Conservation (phyloP, 2,329 filamentous ascomycete species). For the Cercospora sesami region DNA sequence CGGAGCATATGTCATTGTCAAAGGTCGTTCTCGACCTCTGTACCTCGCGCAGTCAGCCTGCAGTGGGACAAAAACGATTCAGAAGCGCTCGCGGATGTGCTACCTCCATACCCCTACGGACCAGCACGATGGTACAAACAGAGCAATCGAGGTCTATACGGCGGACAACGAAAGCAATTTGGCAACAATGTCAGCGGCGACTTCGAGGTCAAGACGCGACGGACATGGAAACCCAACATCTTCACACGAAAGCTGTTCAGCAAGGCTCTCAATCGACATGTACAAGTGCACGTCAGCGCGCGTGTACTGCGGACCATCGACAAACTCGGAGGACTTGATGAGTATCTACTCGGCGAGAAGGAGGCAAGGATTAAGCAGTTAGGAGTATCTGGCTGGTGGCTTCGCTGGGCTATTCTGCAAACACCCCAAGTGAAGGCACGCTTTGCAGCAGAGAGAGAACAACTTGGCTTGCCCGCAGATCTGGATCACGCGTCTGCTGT, state of each 20-base stretch:
- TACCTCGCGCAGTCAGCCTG: constrained; percentile 29
- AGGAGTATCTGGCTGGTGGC: constrained; percentile 83
- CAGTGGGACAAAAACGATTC: constrained; percentile 38
- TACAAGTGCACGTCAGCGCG: constrained; percentile 69
- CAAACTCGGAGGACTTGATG: constrained; percentile 84
- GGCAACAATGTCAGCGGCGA: constrained; percentile 73
- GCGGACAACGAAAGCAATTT: constrained; percentile 68
- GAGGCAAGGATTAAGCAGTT: constrained; percentile 77
- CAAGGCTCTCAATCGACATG: constrained; percentile 59
- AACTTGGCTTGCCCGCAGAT: constrained; percentile 60
- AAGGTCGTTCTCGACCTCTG: constrained; percentile 38
- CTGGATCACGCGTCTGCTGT: constrained; percentile 23
- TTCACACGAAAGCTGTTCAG: constrained; percentile 67
- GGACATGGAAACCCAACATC: constrained; percentile 75
- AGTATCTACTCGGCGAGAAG: constrained; percentile 84
- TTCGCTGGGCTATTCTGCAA: constrained; percentile 89
- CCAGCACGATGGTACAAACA: constrained; percentile 73
- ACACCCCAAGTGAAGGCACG: constrained; percentile 65
- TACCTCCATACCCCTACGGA: constrained; percentile 68
- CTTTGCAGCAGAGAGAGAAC: constrained; percentile 64
- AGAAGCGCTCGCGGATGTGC: constrained; percentile 34
- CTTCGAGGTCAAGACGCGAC: constrained; percentile 68
- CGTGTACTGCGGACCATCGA: constrained; percentile 67
- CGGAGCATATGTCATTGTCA: constrained; percentile 24
- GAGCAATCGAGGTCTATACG: constrained; percentile 61